phyloP scores from a whole-genome alignment of 2,329 filamentous ascomycete species.

The Pseudocercospora macadamiae region DNA sequence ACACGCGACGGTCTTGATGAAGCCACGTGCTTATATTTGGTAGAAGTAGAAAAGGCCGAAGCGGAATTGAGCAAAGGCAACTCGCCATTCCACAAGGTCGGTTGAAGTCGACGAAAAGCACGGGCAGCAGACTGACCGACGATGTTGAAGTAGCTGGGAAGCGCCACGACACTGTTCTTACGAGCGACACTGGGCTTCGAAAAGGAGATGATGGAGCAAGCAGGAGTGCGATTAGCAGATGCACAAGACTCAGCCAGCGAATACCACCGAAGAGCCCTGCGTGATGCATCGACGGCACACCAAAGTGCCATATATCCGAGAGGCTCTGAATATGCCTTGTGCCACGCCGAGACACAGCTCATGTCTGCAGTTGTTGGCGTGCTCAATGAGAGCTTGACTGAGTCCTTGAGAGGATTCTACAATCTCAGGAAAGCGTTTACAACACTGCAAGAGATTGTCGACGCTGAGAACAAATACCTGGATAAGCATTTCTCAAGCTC shows the following conservation, averaged over 20 bases:
- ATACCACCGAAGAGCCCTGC: constrained; percentile 73
- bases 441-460: constrained; percentile 76
- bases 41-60: constrained; percentile 81
- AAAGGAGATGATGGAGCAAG: constrained; percentile 86
- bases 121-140: constrained; percentile 4
- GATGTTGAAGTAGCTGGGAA: constrained; percentile 62
- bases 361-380: constrained; percentile 89
- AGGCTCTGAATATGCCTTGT: constrained; percentile 84
- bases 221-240: constrained; percentile 69
- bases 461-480: constrained; percentile 68
- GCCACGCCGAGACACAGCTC: constrained; percentile 81
- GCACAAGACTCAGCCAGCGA: constrained; percentile 77
- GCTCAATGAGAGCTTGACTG: constrained; percentile 88
- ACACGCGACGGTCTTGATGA: background rate
- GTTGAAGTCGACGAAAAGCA: background rate
- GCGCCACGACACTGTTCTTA: constrained; percentile 81
- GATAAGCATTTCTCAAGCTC: constrained; percentile 33
- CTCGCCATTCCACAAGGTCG: constrained; percentile 82
- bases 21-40: constrained; percentile 29
- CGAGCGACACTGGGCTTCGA: constrained; percentile 87
- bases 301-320: constrained; percentile 72
- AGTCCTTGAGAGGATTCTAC: constrained; percentile 89
- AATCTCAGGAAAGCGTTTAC: constrained; percentile 87
- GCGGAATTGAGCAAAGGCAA: constrained; percentile 68
- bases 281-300: constrained; percentile 57